Conservation (phyloP, 345 rosid species). For the Geranium brycei region DNA sequence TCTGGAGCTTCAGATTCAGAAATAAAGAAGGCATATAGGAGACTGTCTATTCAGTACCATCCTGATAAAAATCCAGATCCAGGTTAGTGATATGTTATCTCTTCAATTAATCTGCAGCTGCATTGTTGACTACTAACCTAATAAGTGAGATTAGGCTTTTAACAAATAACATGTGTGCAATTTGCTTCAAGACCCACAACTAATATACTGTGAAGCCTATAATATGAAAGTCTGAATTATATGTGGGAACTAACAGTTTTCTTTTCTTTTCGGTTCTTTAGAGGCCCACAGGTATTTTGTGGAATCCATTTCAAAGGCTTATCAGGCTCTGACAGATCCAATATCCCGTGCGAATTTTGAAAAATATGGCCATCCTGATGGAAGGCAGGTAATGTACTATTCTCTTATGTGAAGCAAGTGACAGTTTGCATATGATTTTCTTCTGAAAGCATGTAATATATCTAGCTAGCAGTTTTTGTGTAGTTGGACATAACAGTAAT, state of each 20-base stretch:
- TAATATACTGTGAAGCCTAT: neutral
- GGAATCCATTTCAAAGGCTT: slow-evolving; percentile 91
- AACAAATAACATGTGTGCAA: slow-evolving; percentile 2
- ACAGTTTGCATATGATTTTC: slow-evolving; percentile 1
- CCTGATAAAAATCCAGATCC: slow-evolving; percentile 99
- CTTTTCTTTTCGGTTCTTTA: slow-evolving; percentile 19
- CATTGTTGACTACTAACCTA: slow-evolving; percentile 1
- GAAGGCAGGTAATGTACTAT: slow-evolving; percentile 57
- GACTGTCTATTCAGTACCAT: slow-evolving; percentile 83
- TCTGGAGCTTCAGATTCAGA: slow-evolving; percentile 73
- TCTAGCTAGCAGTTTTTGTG: neutral
- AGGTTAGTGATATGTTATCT: slow-evolving; percentile 44
- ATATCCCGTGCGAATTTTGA: slow-evolving; percentile 89
- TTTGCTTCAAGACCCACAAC: neutral
- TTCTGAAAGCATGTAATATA: neutral
- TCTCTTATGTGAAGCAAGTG: slow-evolving; percentile 5
- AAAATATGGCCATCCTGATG: slow-evolving; percentile 98
- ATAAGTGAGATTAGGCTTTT: slow-evolving; percentile 5
- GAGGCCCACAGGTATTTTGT: slow-evolving; percentile 80
- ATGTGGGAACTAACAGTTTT: neutral
- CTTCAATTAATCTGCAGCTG: slow-evolving; percentile 5
- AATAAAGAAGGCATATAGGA: slow-evolving; percentile 84
- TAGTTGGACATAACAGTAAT: slow-evolving; percentile 10
- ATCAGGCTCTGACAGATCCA: slow-evolving; percentile 91
- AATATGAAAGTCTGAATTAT: neutral